Evolutionary conservation across 257 asterid genomes (phyloP), one percentile per base, ranked within the genome.

Genomic region (Solanum dulcamara): DNA sequence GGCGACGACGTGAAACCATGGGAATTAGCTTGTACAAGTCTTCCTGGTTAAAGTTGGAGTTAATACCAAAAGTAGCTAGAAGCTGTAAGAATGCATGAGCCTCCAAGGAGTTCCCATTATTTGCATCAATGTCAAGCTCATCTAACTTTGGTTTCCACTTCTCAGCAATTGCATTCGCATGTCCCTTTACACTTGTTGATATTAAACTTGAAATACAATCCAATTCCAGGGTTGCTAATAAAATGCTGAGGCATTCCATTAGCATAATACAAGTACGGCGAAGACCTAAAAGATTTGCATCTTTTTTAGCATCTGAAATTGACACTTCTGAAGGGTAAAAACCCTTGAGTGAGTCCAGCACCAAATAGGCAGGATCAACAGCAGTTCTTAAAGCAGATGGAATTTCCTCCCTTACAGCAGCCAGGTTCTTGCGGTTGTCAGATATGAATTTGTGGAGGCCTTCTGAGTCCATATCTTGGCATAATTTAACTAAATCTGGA

Each of bases 1-100:
- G 99, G 60, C 98, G 94, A 62, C 99, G 98, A 53, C 99, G 98
- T 85, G 98, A 95, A 59, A 97, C 99, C 99, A 97, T 97, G 71
- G 99, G 99, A 83, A 97, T 95, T 50, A 97, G 88, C 85, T 92
- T 97, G 87, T 91, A 91, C 90, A 97, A 88, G 88, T 87, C 89
- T 72, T 91, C 97, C 89, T 94, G 95, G 87, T 94, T 92, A 88
- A 95, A 97, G 86, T 92, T 94, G 15, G 99, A 93, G 88, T 93
- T 92, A 71, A 97, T 94, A 83, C 93, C 96, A 89, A 93, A 95
- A 46, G 97, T 96, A 84, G 99, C 98, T 83, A 96, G 92, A 89
- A 96, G 94, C 83, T 95, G 98, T 70, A 97, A 92, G 89, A 97
- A 97, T 75, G 98, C 99, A 92, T 97, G 99, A 82, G 99, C 99